Conservation (phyloP, 1,284 basidiomycete genomes). For the Entoloma clypeatum region DNA sequence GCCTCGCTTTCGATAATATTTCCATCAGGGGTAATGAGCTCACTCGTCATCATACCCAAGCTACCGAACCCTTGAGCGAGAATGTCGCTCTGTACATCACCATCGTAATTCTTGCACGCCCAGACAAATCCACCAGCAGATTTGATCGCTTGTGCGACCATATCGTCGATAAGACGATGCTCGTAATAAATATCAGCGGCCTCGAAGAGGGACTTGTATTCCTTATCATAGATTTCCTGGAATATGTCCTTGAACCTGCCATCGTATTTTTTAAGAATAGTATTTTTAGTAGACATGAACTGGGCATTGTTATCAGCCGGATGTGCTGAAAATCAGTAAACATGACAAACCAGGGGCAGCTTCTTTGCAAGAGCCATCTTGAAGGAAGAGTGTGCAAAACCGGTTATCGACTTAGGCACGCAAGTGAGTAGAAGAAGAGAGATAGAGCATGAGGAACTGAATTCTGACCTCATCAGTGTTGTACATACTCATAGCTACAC, state of each 20-base stretch:
- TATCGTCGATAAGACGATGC: constrained; percentile 90
- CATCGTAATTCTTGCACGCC: constrained; percentile 98
- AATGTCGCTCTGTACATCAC: constrained; percentile 90
- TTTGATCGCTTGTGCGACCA: constrained; percentile 98
- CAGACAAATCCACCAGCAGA: constrained; percentile 95
- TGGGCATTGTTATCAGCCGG: constrained; percentile 13
- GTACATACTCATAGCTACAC: constrained; percentile 93
- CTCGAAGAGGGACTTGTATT: constrained; percentile 86
- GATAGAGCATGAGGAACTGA: background rate
- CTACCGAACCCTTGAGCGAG: constrained; percentile 93
- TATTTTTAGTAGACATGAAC: constrained; percentile 99
- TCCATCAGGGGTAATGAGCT: constrained; percentile 95
- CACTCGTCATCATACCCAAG: constrained; percentile 97
- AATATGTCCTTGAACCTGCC: constrained; percentile 99
- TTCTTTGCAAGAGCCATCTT: constrained; percentile 98
- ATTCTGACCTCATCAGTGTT: constrained; percentile 82
- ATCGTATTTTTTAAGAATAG: constrained; percentile 95
- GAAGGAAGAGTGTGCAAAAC: constrained; percentile 97
- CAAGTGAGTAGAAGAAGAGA: background rate
- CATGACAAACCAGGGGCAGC: constrained; percentile 70
- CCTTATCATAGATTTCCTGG: constrained; percentile 86
- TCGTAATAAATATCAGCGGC: constrained; percentile 90
- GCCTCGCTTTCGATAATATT: constrained; percentile 83
- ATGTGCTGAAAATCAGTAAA: constrained; percentile 5
- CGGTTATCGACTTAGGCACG: constrained; percentile 88